phyloP scores from a whole-genome alignment of 495 filamentous ascomycete genomes.

The Trichoderma virens region DNA sequence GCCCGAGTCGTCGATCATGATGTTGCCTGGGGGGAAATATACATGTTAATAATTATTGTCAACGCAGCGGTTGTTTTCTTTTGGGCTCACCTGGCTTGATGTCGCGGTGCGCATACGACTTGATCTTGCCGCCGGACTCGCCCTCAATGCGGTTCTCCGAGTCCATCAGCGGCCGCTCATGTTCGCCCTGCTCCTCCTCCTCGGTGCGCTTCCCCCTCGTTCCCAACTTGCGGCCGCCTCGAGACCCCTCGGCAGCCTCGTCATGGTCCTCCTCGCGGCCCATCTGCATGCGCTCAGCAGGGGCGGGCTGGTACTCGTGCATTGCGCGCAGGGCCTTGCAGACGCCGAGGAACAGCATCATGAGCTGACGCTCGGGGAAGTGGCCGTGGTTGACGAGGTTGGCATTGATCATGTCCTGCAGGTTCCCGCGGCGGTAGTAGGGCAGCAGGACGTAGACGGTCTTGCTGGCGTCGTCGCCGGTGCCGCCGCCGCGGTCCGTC shows the following conservation, averaged over 20 bases:
- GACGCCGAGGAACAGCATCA: constrained; percentile 87
- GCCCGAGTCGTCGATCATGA: constrained; percentile 90
- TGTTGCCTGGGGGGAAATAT: constrained; percentile 57
- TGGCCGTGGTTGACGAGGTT: constrained; percentile 94
- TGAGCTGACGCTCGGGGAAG: constrained; percentile 80
- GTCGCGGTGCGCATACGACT: constrained; percentile 91
- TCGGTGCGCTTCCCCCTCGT: constrained; percentile 38
- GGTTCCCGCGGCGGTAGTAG: constrained; percentile 88
- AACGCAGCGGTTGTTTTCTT: neutral
- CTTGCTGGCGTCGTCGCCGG: constrained; percentile 62
- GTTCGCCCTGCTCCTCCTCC: constrained; percentile 61
- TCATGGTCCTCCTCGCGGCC: constrained; percentile 21
- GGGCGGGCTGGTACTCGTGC: constrained; percentile 67
- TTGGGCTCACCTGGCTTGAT: constrained; percentile 83
- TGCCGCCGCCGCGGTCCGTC: constrained; percentile 35
- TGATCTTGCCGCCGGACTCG: constrained; percentile 57
- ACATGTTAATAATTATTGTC: neutral
- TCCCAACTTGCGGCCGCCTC: constrained; percentile 46
- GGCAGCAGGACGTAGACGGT: constrained; percentile 95
- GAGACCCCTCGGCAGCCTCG: constrained; percentile 39
- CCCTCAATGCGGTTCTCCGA: constrained; percentile 55
- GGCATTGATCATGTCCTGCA: constrained; percentile 97
- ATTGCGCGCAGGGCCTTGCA: constrained; percentile 81
- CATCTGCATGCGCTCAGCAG: constrained; percentile 43
- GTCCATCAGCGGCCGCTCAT: constrained; percentile 76